Evolutionary conservation across 169 alveolate species (phyloP).

Genomic region (Eimeria praecox): DNA sequence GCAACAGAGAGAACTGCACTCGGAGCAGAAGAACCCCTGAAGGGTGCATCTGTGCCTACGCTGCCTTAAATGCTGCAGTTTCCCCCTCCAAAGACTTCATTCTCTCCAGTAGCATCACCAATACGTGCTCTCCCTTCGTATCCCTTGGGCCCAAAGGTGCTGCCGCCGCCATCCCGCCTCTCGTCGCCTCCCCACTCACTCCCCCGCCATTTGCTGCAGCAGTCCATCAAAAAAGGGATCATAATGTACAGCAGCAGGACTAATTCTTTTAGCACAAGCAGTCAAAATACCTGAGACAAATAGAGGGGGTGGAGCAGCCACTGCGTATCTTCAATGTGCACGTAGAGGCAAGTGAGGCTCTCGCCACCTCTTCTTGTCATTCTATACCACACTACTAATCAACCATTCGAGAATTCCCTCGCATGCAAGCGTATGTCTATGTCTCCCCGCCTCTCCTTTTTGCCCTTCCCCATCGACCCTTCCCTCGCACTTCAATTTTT

Average conservation of each 20-base stretch:
- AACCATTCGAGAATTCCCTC: neutral
- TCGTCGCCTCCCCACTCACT: conserved; percentile 1
- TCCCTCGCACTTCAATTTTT: neutral
- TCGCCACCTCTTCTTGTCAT: neutral
- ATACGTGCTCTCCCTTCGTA: conserved; percentile 61
- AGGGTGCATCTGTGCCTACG: neutral
- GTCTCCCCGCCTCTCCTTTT: neutral
- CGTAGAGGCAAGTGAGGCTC: neutral
- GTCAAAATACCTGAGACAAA: neutral
- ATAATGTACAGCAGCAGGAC: neutral
- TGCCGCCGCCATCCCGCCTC: conserved; percentile 51
- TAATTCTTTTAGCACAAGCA: neutral
- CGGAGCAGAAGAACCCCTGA: neutral
- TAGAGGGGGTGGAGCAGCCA: neutral
- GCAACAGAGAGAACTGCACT: neutral
- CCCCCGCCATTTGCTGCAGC: conserved; percentile 47
- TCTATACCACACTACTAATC: neutral
- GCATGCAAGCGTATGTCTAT: neutral
- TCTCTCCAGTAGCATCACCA: conserved; percentile 68
- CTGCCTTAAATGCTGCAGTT: conserved; percentile 49
- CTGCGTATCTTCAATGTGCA: neutral
- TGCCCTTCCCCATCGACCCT: neutral
- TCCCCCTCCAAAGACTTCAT: conserved; percentile 70
- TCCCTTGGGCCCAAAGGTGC: conserved; percentile 27
- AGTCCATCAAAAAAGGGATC: neutral